Percentiles rank a stretch among this genome's conserved stretches.
Conservation (phyloP, 208 protist genomes). For the Acanthamoeba sp. region DNA sequence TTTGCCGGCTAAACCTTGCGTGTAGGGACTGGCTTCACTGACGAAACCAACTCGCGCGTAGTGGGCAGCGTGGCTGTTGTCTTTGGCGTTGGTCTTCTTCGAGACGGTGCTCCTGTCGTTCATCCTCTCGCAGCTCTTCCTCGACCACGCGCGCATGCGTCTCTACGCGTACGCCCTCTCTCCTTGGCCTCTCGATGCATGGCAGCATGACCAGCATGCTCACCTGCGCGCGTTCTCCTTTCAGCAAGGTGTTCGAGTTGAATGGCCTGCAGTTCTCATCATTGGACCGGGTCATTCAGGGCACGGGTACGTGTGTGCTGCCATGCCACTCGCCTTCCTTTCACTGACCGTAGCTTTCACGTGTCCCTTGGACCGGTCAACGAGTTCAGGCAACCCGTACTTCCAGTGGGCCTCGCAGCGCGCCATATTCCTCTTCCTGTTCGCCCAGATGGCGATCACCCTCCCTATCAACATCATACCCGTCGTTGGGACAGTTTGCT, state of each 20-base stretch:
- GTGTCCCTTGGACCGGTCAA: too few relatives aligned
- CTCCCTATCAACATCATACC: neutral
- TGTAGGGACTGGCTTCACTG: neutral
- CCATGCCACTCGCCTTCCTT: neutral
- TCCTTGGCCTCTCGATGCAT: too few relatives aligned
- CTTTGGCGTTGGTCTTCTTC: neutral
- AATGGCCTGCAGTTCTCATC: neutral
- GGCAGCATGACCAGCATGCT: too few relatives aligned
- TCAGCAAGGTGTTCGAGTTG: constrained; percentile 9
- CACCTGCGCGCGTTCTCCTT: neutral
- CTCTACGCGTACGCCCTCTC: neutral
- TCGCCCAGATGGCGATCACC: neutral
- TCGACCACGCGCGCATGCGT: neutral
- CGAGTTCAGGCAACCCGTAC: neutral
- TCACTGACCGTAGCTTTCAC: too few relatives aligned
- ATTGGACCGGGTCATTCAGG: neutral
- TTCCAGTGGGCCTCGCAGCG: constrained; percentile 25
- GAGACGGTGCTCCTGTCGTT: neutral
- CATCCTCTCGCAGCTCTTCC: neutral
- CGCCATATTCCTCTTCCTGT: constrained; percentile 22
- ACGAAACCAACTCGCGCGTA: neutral
- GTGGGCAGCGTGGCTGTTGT: constrained; percentile 19
- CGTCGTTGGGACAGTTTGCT: neutral
- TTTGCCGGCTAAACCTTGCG: neutral
- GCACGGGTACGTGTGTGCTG: neutral